Evolutionary conservation across 2,329 filamentous ascomycete species (phyloP).

Genomic region (Arthrobotrys pseudoclavata): DNA sequence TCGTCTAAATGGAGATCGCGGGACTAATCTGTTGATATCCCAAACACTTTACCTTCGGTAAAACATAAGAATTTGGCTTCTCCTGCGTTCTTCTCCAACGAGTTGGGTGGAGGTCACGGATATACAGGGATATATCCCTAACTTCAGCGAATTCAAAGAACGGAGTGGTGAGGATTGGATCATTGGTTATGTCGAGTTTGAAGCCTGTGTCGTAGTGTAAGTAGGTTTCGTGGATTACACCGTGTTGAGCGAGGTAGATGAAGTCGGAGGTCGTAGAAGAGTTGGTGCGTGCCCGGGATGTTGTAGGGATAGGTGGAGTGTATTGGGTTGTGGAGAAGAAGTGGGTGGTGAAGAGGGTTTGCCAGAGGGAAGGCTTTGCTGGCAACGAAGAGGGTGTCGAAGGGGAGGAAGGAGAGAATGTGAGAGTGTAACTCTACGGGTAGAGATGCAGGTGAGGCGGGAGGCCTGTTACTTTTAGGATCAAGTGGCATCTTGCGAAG

Average conservation of each 20-base stretch:
- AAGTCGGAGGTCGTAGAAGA: constrained; percentile 12
- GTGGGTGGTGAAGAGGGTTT: not conserved
- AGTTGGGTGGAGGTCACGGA: not conserved
- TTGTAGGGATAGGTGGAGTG: not conserved
- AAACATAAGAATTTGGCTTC: not conserved
- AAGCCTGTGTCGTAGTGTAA: not conserved
- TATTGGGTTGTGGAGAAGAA: not conserved
- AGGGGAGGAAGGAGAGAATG: constrained; percentile 4
- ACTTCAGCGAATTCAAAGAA: not conserved
- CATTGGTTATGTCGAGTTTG: constrained; percentile 3
- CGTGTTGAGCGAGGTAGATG: not conserved
- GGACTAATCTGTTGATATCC: not conserved
- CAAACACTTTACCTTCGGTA: not conserved
- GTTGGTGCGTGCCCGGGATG: not conserved
- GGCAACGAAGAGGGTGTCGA: constrained; percentile 7
- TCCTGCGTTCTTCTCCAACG: not conserved
- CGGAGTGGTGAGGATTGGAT: not conserved
- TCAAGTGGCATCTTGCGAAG: not conserved
- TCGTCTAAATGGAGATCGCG: not conserved
- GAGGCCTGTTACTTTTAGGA: no score
- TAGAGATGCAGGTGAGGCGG: not conserved
- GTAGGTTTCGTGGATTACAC: not conserved
- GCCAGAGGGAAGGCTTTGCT: not conserved
- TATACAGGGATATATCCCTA: constrained; percentile 5
- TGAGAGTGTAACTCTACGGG: not conserved